phyloP scores from a whole-genome alignment of 345 rosid genomes.

The Combretum micranthum region DNA sequence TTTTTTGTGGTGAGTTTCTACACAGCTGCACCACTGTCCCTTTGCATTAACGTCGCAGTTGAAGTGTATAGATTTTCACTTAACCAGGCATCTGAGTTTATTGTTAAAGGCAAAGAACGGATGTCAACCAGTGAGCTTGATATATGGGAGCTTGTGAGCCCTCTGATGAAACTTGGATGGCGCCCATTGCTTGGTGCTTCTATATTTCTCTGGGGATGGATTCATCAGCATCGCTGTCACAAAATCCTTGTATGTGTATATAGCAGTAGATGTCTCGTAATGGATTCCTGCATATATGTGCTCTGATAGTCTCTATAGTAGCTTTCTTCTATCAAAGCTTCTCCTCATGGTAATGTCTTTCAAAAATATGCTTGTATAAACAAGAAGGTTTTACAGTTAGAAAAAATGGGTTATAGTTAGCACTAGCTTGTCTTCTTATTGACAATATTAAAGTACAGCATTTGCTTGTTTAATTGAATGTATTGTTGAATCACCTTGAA shows the following conservation, averaged over 20 bases:
- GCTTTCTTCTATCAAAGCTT: too few relatives aligned
- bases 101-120: conserved; percentile 32
- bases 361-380: too few relatives aligned
- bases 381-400: too few relatives aligned
- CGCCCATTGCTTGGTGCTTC: conserved; percentile 50
- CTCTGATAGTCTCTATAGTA: too few relatives aligned
- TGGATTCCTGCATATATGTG: background rate
- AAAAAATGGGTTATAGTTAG: too few relatives aligned
- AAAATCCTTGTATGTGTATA: conserved; percentile 43
- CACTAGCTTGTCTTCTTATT: too few relatives aligned
- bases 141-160: conserved; percentile 23
- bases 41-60: conserved; percentile 34
- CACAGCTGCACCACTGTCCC: conserved; percentile 48
- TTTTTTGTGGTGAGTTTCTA: conserved; percentile 43
- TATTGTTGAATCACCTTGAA: too few relatives aligned
- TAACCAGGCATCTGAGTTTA: conserved; percentile 30
- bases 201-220: conserved; percentile 68
- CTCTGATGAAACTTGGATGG: conserved; percentile 49
- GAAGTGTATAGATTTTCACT: conserved; percentile 39
- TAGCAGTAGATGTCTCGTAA: background rate
- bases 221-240: conserved; percentile 61
- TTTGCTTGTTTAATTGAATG: too few relatives aligned
- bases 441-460: too few relatives aligned
- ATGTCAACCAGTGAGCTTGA: conserved; percentile 22
- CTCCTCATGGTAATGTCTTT: too few relatives aligned